Percentiles rank a stretch among this genome's conserved stretches.
Conservation (phyloP, 2,329 filamentous ascomycete species). For the Didymella lethalis region DNA sequence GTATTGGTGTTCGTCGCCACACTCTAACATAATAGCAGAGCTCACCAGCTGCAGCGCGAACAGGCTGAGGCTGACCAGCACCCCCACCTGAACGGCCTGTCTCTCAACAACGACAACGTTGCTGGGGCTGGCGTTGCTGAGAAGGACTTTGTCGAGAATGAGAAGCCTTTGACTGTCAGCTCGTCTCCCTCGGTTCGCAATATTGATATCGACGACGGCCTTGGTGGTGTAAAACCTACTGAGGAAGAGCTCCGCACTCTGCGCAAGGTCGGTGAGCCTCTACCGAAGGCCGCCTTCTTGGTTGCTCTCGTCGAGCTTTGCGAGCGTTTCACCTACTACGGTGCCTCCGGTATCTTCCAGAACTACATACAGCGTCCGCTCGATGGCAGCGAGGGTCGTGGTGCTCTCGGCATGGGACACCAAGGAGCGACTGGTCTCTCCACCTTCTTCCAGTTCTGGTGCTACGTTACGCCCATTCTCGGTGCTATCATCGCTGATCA, state of each 20-base stretch:
- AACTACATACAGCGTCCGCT: slow-evolving; percentile 58
- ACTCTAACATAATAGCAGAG: slow-evolving; percentile 29
- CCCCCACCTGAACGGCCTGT: slow-evolving; percentile 40
- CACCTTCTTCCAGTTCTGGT: slow-evolving; percentile 57
- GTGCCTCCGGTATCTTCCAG: slow-evolving; percentile 58
- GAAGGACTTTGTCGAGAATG: slow-evolving; percentile 30
- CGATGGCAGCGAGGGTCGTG: slow-evolving; percentile 49
- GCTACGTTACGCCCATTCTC: slow-evolving; percentile 54
- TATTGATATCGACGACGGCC: slow-evolving; percentile 37
- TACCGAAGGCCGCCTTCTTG: slow-evolving; percentile 57
- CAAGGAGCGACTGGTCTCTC: slow-evolving; percentile 56
- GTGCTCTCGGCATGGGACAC: slow-evolving; percentile 55
- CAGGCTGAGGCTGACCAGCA: slow-evolving; percentile 42
- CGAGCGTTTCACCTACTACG: slow-evolving; percentile 60
- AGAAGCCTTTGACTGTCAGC: slow-evolving; percentile 22
- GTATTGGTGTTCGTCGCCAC: background rate
- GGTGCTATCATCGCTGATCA: slow-evolving; percentile 69
- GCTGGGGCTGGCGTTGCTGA: slow-evolving; percentile 30
- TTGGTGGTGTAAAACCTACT: slow-evolving; percentile 51
- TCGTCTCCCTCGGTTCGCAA: slow-evolving; percentile 28
- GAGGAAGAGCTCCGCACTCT: slow-evolving; percentile 54
- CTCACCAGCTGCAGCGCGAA: slow-evolving; percentile 42
- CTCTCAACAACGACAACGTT: slow-evolving; percentile 31
- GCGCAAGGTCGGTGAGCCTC: slow-evolving; percentile 56
- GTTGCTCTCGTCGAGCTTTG: slow-evolving; percentile 60